Conservation (phyloP, 2,329 filamentous ascomycete genomes). For the Verticillium tricorpus region DNA sequence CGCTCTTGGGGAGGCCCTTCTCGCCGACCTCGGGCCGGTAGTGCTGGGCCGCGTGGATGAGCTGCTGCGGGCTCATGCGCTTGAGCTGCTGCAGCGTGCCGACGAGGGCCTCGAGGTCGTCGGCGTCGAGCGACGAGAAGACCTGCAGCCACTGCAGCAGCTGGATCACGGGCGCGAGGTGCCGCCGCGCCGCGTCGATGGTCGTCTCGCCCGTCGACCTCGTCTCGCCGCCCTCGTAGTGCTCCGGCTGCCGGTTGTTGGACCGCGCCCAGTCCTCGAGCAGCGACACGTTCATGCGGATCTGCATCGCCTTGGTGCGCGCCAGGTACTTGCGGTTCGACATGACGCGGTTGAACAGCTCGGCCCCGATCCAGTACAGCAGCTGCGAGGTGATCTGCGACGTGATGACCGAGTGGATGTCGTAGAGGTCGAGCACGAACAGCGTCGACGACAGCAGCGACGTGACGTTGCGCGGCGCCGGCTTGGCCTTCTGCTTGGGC, state of each 20-base stretch:
- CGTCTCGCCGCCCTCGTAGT: slow-evolving; percentile 90
- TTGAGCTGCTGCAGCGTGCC: slow-evolving; percentile 87
- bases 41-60: slow-evolving; percentile 87
- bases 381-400: slow-evolving; percentile 89
- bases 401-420: slow-evolving; percentile 95
- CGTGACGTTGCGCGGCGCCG: slow-evolving; percentile 90
- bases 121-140: slow-evolving; percentile 82
- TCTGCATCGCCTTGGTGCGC: slow-evolving; percentile 98
- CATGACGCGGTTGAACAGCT: slow-evolving; percentile 98
- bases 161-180: slow-evolving; percentile 87
- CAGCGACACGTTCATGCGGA: slow-evolving; percentile 95
- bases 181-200: slow-evolving; percentile 75
- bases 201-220: slow-evolving; percentile 81
- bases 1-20: slow-evolving; percentile 82
- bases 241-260: slow-evolving; percentile 92
- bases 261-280: slow-evolving; percentile 93
- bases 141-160: slow-evolving; percentile 96
- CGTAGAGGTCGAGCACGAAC: slow-evolving; percentile 97
- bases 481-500: slow-evolving; percentile 86
- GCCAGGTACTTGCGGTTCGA: slow-evolving; percentile 91
- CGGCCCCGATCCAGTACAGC: slow-evolving; percentile 92
- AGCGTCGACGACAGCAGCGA: slow-evolving; percentile 92
- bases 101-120: slow-evolving; percentile 84
- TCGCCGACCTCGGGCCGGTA: slow-evolving; percentile 95
- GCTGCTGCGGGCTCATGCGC: slow-evolving; percentile 76